Percentiles rank a stretch among this genome's conserved stretches.
phyloP scores from a whole-genome alignment of 495 filamentous ascomycete genomes.

The Oleoguttula mirabilis region DNA sequence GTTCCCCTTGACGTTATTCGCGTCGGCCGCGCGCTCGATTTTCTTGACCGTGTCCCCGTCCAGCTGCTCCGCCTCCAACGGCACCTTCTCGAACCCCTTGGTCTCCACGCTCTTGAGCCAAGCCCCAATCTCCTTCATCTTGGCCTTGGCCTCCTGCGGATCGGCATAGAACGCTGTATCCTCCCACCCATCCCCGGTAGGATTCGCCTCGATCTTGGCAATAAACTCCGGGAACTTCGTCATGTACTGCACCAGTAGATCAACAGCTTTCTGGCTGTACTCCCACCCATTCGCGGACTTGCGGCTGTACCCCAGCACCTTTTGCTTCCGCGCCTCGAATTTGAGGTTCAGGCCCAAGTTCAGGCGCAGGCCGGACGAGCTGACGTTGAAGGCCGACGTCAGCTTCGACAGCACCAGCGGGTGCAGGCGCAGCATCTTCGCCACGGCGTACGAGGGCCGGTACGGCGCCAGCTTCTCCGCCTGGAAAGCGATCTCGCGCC shows the following conservation, averaged over 20 bases:
- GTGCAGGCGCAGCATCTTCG: conserved; percentile 67
- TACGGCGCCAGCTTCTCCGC: conserved; percentile 62
- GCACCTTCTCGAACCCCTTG: conserved; percentile 83
- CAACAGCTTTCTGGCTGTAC: conserved; percentile 74
- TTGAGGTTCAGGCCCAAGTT: conserved; percentile 95
- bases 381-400: conserved; percentile 80
- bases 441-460: conserved; percentile 73
- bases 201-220: conserved; percentile 65
- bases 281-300: conserved; percentile 81
- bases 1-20: conserved; percentile 37
- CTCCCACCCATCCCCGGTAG: conserved; percentile 57
- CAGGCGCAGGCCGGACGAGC: conserved; percentile 60
- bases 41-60: conserved; percentile 77
- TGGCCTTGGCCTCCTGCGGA: conserved; percentile 52
- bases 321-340: conserved; percentile 87
- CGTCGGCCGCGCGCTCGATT: conserved; percentile 68
- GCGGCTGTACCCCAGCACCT: conserved; percentile 91
- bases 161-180: conserved; percentile 75
- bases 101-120: conserved; percentile 87
- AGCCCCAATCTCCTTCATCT: conserved; percentile 74
- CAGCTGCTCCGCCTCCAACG: conserved; percentile 87
- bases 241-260: conserved; percentile 78
- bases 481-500: conserved; percentile 52
- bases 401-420: conserved; percentile 87
- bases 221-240: conserved; percentile 90